These are phyloP conservation scores for Cytauxzoon felis DNA, from an alignment of 169 alveolate genomes.

Conservation along the genomic window DNA sequence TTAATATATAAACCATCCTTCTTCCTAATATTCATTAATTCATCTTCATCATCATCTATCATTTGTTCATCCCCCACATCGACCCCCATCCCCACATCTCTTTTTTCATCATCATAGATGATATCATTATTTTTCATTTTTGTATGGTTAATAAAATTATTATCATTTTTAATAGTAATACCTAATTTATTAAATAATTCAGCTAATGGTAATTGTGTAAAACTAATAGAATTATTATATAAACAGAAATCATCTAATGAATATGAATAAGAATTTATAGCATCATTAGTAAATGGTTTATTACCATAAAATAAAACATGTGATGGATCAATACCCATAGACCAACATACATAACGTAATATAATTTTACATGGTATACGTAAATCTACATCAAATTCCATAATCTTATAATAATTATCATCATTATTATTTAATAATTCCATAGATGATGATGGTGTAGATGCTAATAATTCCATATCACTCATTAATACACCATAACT, in stretches of 20 bases:
- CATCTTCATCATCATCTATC: constrained; percentile 8
- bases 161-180: constrained; percentile 1
- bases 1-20: background rate
- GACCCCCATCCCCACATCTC: background rate
- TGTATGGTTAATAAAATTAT: background rate
- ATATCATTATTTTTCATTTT: background rate
- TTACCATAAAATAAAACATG: constrained; percentile 65
- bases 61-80: background rate
- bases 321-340: constrained; percentile 73
- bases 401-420: constrained; percentile 8
- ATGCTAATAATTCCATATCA: background rate
- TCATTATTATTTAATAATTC: background rate
- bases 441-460: background rate
- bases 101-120: background rate
- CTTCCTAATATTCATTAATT: background rate
- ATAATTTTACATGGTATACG: constrained; percentile 72
- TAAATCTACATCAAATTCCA: constrained; percentile 62
- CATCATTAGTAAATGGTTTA: constrained; percentile 54
- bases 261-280: constrained; percentile 14
- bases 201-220: constrained; percentile 38
- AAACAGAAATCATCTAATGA: constrained; percentile 59
- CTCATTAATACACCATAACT: constrained; percentile 26
- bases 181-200: constrained; percentile 32
- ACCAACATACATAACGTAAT: constrained; percentile 69
- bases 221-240: constrained; percentile 57